Evolutionary conservation across 2,329 filamentous ascomycete species (phyloP), one percentile per base, ranked within the genome.

Genomic region (Trichoderma breve): DNA sequence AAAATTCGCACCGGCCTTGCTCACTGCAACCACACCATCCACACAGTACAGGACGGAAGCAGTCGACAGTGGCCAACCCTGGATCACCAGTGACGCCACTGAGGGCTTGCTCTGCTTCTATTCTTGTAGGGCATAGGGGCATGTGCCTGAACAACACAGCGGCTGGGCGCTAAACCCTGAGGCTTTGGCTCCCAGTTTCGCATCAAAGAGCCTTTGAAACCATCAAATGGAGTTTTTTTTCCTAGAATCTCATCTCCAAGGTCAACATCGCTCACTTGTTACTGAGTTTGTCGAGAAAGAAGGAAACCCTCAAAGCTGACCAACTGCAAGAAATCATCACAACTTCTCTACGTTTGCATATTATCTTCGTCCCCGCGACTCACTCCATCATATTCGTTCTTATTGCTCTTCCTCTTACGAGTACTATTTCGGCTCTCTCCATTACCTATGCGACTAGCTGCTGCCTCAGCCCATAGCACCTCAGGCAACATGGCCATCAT

Each of bases 1-100:
- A 24, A 24, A 61, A 60, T 69, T 36, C 36, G 14, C 66, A 69
- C 66, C 66, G 18, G 36, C 43, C 43, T n/a, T 6, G 64, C 66
- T 61, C 55, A 24, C 55, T 69, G 66, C 39, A 69, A 69, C 66
- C 55, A 69, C 66, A 34, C 57, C 39, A 51, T 34, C 21, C 64
- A 34, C 55, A 69, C 66, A 60, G 34, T 66, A 69, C 66, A 60
- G 24, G 14, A 66, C 43, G 47, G 47, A 55, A n/a, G n/a, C 28
- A 7, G 24, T 32, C 6, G 43, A 11, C 15, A 64, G 28, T 32
- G 28, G 30, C 55, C 30, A 36, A 34, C 21, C 21, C 26, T 26
- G 30, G n/a, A 61, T 47, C 66, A 21, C 57, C 28, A 34, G 62
- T 28, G 63, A 57, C 63, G 47, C 63, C 63, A 55, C 30, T 24